Evolutionary conservation across 805 yeast species (phyloP), one percentile per base, ranked within the genome.

Genomic region (Candida boidinii): DNA sequence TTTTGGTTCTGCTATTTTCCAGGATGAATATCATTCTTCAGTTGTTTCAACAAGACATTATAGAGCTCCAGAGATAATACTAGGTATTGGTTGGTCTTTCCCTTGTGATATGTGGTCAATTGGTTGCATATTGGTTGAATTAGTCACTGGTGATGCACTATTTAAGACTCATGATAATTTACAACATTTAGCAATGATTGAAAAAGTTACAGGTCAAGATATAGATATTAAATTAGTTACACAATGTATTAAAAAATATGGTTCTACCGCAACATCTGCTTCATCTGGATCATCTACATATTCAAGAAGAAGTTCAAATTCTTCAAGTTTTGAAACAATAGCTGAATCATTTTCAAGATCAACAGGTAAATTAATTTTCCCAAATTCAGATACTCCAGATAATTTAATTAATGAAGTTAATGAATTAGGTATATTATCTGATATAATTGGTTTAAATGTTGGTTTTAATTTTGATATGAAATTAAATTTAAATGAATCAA

Each of bases 21-120:
- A 83, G 45, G 94, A 88, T 56, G 97, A 92, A 59, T 87, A 83
- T 53, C 99, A 92, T 63, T 78, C 94, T 4, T 75, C 82, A 15
- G 77, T 92, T 12, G 95, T 92, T 9, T 84, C 95, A 7, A 92
- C 99, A 2, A 68, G 99, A 31, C 98, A 92, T 56, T 92, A 92
- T 56, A 65, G 98, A 34, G 98, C 98, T 0, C 98, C 98, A 0
- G 98, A 92, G 54, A 87, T 92, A 41, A 86, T 90, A 2, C 60
- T 92, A 20, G 96, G 96, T 2, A 68, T 74, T n/a, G 96, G 96
- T 14, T 92, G 98, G 97, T 82, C 95, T 7, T 87, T 72, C 46
- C 94, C 96, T 1, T 90, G 97, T 55, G 99, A 92, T 54, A 64
- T 90, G 62, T 92, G 99, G 99, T 84, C 95, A 1, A 68, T 92